phyloP scores from a whole-genome alignment of 129 eudicot species.

The Helichrysum umbraculigerum region DNA sequence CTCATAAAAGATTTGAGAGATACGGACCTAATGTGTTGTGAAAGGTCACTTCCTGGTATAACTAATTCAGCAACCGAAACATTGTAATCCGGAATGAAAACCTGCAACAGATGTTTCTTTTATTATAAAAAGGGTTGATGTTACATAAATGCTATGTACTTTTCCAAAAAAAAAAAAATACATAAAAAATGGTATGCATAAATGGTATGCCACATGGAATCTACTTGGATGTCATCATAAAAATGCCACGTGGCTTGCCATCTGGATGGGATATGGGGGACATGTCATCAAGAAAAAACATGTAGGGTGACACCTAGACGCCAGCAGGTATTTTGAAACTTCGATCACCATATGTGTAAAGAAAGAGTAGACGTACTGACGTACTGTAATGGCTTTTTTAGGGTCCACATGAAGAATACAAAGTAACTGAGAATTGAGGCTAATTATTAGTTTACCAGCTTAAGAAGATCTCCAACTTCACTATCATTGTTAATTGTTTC shows the following conservation, averaged over 20 bases:
- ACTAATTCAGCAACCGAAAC: conserved; percentile 68
- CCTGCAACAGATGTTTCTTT: conserved; percentile 25
- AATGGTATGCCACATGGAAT: no score
- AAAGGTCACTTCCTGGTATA: conserved; percentile 68
- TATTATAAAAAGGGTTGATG: not conserved
- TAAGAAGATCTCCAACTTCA: conserved; percentile 56
- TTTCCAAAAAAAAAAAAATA: no score
- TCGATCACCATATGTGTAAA: no score
- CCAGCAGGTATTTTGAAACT: no score
- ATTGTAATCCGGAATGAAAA: conserved; percentile 64
- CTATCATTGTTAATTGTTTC: conserved; percentile 49
- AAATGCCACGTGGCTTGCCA: no score
- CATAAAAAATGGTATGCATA: no score
- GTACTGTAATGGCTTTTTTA: no score
- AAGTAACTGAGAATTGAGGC: not conserved
- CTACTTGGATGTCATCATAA: no score
- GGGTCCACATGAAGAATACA: not conserved
- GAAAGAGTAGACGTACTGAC: no score
- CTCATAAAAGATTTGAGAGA: not conserved
- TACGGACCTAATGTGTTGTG: conserved; percentile 61
- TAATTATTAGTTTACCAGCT: conserved; percentile 40
- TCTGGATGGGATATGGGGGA: no score
- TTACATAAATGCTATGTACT: not conserved
- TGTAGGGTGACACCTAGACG: no score
- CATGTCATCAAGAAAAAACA: no score